phyloP scores from a whole-genome alignment of 306 rosid genomes.

The Prinsepia uniflora region DNA sequence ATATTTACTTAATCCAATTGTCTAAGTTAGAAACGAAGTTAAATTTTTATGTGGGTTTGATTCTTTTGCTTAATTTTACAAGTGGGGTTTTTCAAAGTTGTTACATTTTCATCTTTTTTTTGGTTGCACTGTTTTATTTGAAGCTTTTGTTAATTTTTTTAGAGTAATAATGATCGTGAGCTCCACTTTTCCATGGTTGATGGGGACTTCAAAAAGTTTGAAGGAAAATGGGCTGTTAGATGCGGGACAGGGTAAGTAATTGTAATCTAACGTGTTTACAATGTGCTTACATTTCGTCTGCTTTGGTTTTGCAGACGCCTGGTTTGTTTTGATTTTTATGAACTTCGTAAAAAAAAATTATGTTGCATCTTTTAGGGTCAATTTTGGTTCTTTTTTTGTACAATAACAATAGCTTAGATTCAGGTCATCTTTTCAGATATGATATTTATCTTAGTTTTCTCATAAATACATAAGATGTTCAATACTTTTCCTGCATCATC shows the following conservation, averaged over 20 bases:
- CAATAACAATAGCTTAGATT: too few species aligned
- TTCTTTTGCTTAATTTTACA: background rate
- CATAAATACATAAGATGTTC: too few species aligned
- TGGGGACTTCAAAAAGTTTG: conserved; percentile 93
- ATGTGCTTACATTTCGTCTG: conserved; percentile 7
- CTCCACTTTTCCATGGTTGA: conserved; percentile 96
- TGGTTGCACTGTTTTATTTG: background rate
- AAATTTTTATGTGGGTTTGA: background rate
- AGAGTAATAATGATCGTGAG: conserved; percentile 66
- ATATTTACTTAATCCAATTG: background rate
- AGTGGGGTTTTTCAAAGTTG: background rate
- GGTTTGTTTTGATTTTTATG: background rate
- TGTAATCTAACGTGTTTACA: conserved; percentile 12
- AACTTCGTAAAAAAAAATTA: too few species aligned
- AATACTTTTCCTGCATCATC: too few species aligned
- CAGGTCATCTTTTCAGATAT: too few species aligned
- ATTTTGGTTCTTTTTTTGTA: too few species aligned
- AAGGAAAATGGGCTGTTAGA: conserved; percentile 89
- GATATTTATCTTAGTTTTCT: too few species aligned
- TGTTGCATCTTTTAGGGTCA: too few species aligned
- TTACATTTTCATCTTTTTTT: background rate
- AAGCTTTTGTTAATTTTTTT: conserved; percentile 26
- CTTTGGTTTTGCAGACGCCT: background rate
- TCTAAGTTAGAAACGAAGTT: too few species aligned
- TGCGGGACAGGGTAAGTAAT: conserved; percentile 66